Percentiles rank a stretch among this genome's conserved stretches.
Conservation (phyloP, 1,284 basidiomycete species). For the Leccinum huronense region DNA sequence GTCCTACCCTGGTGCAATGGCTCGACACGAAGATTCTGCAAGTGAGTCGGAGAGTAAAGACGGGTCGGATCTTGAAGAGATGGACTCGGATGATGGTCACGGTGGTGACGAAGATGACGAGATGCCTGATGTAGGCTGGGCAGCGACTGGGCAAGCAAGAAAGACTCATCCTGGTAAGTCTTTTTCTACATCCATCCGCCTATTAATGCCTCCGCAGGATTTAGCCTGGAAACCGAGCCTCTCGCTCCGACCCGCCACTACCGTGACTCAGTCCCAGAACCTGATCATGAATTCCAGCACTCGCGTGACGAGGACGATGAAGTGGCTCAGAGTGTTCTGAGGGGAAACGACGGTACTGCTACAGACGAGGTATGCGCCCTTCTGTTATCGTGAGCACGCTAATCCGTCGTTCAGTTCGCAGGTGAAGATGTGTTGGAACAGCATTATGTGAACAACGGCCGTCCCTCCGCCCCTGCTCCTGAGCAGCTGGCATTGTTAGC, state of each 20-base stretch:
- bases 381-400: neutral
- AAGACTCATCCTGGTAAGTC: neutral
- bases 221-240: neutral
- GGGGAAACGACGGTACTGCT: neutral
- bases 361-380: neutral
- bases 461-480: neutral
- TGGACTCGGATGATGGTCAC: too few species aligned
- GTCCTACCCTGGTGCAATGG: too few species aligned
- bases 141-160: neutral
- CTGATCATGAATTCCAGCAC: neutral
- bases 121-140: neutral
- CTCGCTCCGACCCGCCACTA: too few species aligned
- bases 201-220: neutral
- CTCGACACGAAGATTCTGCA: neutral
- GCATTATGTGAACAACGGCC: neutral
- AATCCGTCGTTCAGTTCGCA: neutral
- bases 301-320: neutral
- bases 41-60: neutral
- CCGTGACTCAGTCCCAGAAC: neutral
- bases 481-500: too few species aligned
- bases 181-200: neutral
- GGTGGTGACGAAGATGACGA: neutral
- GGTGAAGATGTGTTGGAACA: neutral
- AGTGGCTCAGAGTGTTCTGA: neutral
- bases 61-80: neutral